Percentiles rank a stretch among this genome's conserved stretches.
phyloP scores from a whole-genome alignment of 2,329 filamentous ascomycete genomes.

The Trichoderma aggressivum region DNA sequence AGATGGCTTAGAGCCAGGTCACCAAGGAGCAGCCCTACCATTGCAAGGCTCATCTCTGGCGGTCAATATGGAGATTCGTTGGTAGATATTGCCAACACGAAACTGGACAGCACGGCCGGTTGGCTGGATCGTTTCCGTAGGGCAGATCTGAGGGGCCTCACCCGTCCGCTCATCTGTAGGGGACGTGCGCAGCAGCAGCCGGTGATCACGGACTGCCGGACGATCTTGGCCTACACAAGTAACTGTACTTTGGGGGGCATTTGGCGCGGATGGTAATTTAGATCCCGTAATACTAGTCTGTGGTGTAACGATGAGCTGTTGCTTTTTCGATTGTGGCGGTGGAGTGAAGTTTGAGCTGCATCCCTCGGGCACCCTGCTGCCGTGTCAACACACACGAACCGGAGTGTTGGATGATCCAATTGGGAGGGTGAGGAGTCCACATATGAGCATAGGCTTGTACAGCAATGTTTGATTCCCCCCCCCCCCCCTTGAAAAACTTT shows the following conservation, averaged over 20 bases:
- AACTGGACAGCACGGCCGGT: not conserved
- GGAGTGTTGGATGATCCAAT: not conserved
- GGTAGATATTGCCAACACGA: not conserved
- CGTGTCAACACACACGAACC: not conserved
- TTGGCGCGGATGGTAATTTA: constrained; percentile 6
- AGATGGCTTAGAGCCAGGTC: not conserved
- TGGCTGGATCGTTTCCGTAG: not conserved
- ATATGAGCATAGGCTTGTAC: not conserved
- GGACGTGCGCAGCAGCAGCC: not conserved
- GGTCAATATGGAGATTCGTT: not conserved
- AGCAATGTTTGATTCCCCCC: not conserved
- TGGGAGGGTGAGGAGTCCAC: not conserved
- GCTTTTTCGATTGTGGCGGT: not conserved
- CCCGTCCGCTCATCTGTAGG: not conserved
- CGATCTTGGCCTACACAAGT: constrained; percentile 1
- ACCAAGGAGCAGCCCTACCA: not conserved
- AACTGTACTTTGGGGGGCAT: not conserved
- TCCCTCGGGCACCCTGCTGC: not conserved
- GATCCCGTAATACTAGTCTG: constrained; percentile 1
- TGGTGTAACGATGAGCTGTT: not conserved
- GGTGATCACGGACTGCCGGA: constrained; percentile 2
- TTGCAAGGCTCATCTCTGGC: not conserved
- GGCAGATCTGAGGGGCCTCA: not conserved
- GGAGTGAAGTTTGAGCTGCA: not conserved
- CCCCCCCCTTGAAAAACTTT: not conserved